These are phyloP conservation scores for Kazachstania bromeliacearum DNA, from an alignment of 805 yeast species.

Conservation along the genomic window DNA sequence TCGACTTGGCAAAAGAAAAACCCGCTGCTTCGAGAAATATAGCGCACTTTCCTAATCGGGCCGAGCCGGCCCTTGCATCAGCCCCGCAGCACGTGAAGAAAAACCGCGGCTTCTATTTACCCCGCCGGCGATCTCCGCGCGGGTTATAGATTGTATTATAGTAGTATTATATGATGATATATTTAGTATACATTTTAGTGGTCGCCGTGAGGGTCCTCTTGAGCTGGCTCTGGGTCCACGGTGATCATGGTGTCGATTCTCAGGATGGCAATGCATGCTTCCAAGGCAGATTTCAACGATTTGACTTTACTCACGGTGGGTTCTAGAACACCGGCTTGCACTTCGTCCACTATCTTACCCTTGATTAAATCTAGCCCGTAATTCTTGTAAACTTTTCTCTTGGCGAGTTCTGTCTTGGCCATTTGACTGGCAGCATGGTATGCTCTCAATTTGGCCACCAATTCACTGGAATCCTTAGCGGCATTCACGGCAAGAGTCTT, in stretches of 20 bases:
- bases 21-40: no score
- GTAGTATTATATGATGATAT: no score
- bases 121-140: neutral
- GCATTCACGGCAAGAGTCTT: constrained; percentile 96
- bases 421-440: constrained; percentile 92
- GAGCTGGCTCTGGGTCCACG: constrained; percentile 89
- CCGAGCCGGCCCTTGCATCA: no score
- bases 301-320: constrained; percentile 91
- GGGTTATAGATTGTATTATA: neutral
- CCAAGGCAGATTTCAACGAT: constrained; percentile 89
- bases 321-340: constrained; percentile 80
- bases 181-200: constrained; percentile 39
- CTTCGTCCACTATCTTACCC: constrained; percentile 86
- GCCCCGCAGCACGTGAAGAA: no score
- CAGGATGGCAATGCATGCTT: constrained; percentile 94
- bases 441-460: constrained; percentile 89
- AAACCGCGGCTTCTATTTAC: no score
- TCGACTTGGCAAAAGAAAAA: no score
- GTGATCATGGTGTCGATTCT: constrained; percentile 98
- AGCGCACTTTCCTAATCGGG: no score
- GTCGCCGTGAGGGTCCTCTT: constrained; percentile 86
- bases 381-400: constrained; percentile 77
- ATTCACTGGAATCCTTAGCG: constrained; percentile 91
- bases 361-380: constrained; percentile 87
- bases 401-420: constrained; percentile 72